Evolutionary conservation across 257 asterid genomes (phyloP).

Genomic region (Salvia rosmarinus): DNA sequence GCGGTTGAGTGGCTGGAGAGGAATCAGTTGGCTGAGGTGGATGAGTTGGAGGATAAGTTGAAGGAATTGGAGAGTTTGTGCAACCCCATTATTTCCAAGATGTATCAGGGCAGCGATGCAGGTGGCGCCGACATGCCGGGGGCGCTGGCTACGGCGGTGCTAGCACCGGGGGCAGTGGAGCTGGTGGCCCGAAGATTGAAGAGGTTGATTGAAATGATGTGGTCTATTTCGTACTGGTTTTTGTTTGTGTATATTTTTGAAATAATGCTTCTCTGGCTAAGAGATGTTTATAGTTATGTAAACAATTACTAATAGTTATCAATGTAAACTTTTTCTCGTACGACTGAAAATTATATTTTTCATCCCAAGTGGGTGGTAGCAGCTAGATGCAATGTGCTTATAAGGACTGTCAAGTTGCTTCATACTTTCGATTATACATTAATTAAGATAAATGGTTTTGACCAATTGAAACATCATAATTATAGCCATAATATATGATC

Average conservation of each 20-base stretch:
- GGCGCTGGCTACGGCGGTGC: constrained; percentile 36
- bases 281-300: too few species aligned
- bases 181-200: constrained; percentile 65
- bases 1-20: constrained; percentile 57
- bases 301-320: too few species aligned
- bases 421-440: too few species aligned
- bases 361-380: too few species aligned
- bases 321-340: too few species aligned
- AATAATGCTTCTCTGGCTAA: too few species aligned
- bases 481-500: neutral
- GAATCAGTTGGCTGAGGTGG: constrained; percentile 66
- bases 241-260: too few species aligned
- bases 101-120: constrained; percentile 55
- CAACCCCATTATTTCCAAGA: constrained; percentile 53
- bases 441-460: too few species aligned
- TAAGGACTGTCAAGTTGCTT: neutral
- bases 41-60: constrained; percentile 61
- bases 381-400: too few species aligned
- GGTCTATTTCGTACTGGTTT: too few species aligned
- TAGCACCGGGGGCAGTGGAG: too few species aligned
- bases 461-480: neutral
- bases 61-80: constrained; percentile 57
- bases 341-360: neutral
- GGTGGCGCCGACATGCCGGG: constrained; percentile 46
- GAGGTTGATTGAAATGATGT: constrained; percentile 51